Evolutionary conservation across 2,329 filamentous ascomycete species (phyloP).

Genomic region (Aspergillus pseudonomiae): DNA sequence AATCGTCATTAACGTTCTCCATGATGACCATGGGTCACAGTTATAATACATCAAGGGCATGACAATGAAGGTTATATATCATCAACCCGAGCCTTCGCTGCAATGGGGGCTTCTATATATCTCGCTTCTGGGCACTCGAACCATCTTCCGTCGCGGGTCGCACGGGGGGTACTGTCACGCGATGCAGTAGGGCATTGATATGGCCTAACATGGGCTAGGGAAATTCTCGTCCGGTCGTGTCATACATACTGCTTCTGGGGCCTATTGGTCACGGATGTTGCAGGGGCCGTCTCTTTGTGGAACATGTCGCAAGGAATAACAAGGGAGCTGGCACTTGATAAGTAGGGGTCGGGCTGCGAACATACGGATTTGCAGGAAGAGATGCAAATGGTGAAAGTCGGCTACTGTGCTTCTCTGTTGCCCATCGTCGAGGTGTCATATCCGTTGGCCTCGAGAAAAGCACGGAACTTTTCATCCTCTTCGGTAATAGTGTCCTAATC

Average conservation of each 20-base stretch:
- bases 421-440: slow-evolving; percentile 71
- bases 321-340: not conserved
- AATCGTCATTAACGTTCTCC: not conserved
- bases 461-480: slow-evolving; percentile 76
- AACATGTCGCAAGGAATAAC: slow-evolving; percentile 1
- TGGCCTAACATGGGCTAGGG: not conserved
- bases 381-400: slow-evolving; percentile 5
- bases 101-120: slow-evolving; percentile 4
- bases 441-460: slow-evolving; percentile 71
- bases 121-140: slow-evolving; percentile 12
- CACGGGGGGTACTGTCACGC: slow-evolving; percentile 9
- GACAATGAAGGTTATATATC: not conserved
- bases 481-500: slow-evolving; percentile 74
- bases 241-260: not conserved
- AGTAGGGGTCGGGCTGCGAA: not conserved
- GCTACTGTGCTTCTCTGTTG: slow-evolving; percentile 22
- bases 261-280: not conserved
- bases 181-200: not conserved
- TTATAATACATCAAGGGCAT: slow-evolving; percentile 1
- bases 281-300: not conserved
- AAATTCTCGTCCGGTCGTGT: not conserved
- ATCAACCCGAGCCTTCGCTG: not conserved
- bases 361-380: slow-evolving; percentile 1
- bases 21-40: not conserved
- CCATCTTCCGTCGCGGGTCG: slow-evolving; percentile 9